These are phyloP conservation scores for Kurtzmaniella quercitrusa DNA, from an alignment of 1,139 yeast species.

Conservation along the genomic window DNA sequence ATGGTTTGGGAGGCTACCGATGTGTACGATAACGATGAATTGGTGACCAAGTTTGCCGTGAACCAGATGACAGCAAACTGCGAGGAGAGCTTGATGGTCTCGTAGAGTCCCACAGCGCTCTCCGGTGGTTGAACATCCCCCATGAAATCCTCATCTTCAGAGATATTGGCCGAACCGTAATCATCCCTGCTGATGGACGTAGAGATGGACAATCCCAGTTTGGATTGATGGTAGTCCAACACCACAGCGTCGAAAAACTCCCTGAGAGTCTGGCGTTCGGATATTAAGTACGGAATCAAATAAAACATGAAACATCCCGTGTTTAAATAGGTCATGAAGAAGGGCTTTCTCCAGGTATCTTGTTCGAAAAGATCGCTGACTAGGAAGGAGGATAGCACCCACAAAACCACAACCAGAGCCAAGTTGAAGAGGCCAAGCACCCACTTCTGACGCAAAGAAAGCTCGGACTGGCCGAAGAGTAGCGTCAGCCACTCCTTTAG, in stretches of 20 bases:
- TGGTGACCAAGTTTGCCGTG: constrained; percentile 80
- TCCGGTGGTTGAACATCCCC: constrained; percentile 4
- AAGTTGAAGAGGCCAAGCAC: constrained; percentile 69
- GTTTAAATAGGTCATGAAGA: constrained; percentile 84
- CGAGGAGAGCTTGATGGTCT: constrained; percentile 60
- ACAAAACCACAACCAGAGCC: constrained; percentile 69
- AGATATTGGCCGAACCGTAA: constrained; percentile 1
- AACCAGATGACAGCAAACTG: constrained; percentile 90
- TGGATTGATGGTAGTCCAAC: constrained; percentile 16
- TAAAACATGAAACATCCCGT: constrained; percentile 82
- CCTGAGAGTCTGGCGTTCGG: constrained; percentile 15
- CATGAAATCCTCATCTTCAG: not conserved
- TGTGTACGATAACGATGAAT: constrained; percentile 82
- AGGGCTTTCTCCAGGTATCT: constrained; percentile 80
- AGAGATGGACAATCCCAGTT: not conserved
- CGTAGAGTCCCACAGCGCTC: constrained; percentile 26
- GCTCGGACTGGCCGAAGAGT: constrained; percentile 12
- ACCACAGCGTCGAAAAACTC: constrained; percentile 21
- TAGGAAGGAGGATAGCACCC: constrained; percentile 86
- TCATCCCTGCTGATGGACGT: not conserved
- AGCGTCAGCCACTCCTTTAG: constrained; percentile 3
- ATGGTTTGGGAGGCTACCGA: constrained; percentile 93
- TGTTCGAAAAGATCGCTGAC: constrained; percentile 70
- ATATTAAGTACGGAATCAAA: constrained; percentile 55
- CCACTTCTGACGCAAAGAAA: constrained; percentile 50